Percentiles rank a stretch among this genome's conserved stretches.
These are phyloP conservation scores for Oryza coarctata DNA, from an alignment of 176 grass and related monocot species.

Conservation along the genomic window DNA sequence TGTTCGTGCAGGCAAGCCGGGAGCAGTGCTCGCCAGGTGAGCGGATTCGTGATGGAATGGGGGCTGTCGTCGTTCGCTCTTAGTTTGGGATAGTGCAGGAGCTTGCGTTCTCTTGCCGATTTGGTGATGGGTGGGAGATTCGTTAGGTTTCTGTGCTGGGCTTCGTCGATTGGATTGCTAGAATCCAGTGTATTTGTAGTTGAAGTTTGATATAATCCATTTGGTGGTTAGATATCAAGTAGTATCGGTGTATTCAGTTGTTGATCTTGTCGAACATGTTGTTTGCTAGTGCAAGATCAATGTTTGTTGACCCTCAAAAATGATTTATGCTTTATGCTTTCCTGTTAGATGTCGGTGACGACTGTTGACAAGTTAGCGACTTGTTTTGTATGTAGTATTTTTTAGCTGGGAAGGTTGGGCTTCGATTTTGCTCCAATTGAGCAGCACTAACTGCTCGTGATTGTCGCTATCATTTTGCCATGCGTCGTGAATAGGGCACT, in stretches of 20 bases:
- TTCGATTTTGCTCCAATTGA: background rate
- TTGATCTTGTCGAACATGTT: background rate
- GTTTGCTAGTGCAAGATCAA: background rate
- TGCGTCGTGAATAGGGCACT: background rate
- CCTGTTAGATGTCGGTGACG: background rate
- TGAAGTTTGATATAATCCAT: background rate
- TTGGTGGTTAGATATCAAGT: background rate
- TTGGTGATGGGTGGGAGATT: background rate
- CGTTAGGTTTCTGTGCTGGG: background rate
- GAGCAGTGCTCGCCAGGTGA: slow-evolving; percentile 64
- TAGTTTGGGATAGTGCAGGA: background rate
- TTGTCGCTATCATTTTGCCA: background rate
- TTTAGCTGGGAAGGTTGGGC: background rate
- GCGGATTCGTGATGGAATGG: background rate
- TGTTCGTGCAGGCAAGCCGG: slow-evolving; percentile 61
- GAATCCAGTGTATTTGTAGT: background rate
- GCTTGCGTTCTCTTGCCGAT: too few species aligned
- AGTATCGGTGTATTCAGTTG: background rate
- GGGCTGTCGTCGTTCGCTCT: background rate
- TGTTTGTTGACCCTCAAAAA: background rate
- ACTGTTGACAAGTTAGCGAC: background rate
- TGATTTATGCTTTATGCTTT: background rate
- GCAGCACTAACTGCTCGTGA: background rate
- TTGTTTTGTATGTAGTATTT: background rate
- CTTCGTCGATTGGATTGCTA: slow-evolving; percentile 13